Conservation (phyloP, 805 yeast species). For the Wickerhamomyces alni region DNA sequence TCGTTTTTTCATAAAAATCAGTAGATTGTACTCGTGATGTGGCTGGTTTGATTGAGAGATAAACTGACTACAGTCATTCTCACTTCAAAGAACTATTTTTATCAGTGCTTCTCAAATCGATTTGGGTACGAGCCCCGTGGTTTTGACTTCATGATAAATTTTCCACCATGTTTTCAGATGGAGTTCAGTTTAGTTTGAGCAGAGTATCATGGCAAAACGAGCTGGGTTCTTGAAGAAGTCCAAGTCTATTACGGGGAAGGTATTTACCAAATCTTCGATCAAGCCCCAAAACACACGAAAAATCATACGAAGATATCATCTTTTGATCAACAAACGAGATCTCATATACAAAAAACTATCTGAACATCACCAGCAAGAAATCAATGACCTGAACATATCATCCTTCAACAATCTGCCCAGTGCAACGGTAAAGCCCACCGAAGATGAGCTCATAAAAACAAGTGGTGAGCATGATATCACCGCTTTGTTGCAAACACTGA, state of each 20-base stretch:
- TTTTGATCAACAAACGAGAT: constrained; percentile 51
- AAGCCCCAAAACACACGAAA: constrained; percentile 71
- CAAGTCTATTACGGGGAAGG: constrained; percentile 25
- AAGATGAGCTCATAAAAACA: constrained; percentile 12
- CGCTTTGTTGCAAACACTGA: constrained; percentile 30
- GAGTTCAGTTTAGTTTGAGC: too few species aligned
- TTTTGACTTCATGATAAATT: too few species aligned
- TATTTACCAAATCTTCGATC: constrained; percentile 37
- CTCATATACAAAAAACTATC: constrained; percentile 31
- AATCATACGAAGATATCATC: constrained; percentile 73
- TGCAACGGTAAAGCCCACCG: constrained; percentile 9
- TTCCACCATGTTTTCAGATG: too few species aligned
- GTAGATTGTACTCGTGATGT: too few species aligned
- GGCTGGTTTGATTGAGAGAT: too few species aligned
- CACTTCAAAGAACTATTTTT: too few species aligned
- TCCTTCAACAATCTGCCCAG: constrained; percentile 5
- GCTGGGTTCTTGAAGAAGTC: constrained; percentile 14
- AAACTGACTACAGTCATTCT: too few species aligned
- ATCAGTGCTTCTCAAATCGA: too few species aligned
- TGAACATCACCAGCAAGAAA: constrained; percentile 11
- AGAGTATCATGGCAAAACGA: constrained; percentile 1
- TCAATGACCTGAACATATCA: constrained; percentile 22
- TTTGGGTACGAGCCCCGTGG: too few species aligned
- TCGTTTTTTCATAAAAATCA: too few species aligned
- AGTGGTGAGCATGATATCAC: constrained; percentile 10